Evolutionary conservation across 2,329 filamentous ascomycete genomes (phyloP).

Genomic region (Alternaria gaisen): DNA sequence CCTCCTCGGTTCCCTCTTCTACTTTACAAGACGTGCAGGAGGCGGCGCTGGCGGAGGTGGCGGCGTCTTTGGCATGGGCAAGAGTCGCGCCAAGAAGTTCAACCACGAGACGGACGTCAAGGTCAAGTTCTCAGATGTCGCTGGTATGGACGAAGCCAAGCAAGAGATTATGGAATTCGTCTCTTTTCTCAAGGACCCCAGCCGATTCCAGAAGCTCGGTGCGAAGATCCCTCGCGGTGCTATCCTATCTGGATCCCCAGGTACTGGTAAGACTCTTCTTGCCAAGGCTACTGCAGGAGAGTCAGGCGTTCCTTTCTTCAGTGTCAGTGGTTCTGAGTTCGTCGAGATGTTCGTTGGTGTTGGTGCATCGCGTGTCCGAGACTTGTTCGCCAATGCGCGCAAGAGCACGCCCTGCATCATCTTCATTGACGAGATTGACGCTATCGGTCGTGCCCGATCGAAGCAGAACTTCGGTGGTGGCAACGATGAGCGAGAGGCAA

Average conservation of each 20-base stretch:
- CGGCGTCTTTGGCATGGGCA: constrained; percentile 92
- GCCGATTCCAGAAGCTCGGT: constrained; percentile 89
- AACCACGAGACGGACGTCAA: constrained; percentile 97
- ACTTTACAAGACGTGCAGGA: constrained; percentile 77
- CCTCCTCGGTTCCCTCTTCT: constrained; percentile 83
- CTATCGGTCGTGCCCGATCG: constrained; percentile 88
- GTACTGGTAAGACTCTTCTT: constrained; percentile 96
- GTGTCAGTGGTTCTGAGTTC: constrained; percentile 97
- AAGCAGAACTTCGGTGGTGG: constrained; percentile 87
- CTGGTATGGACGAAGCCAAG: constrained; percentile 98
- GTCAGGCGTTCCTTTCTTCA: constrained; percentile 97
- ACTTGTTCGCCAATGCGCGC: constrained; percentile 91
- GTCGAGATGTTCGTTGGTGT: constrained; percentile 99
- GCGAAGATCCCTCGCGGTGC: constrained; percentile 98
- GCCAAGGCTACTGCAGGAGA: constrained; percentile 98
- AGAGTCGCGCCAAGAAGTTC: constrained; percentile 95
- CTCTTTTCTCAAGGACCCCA: constrained; percentile 92
- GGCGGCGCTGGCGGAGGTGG: constrained; percentile 67
- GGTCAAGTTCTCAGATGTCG: constrained; percentile 96
- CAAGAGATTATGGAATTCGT: constrained; percentile 99
- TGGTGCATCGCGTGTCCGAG: constrained; percentile 91
- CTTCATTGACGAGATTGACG: constrained; percentile 99
- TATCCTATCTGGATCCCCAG: constrained; percentile 95
- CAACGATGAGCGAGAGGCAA: constrained; percentile 96
- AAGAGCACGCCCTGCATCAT: constrained; percentile 99